phyloP scores from a whole-genome alignment of 257 asterid species.

The Leptodermis oblonga region DNA sequence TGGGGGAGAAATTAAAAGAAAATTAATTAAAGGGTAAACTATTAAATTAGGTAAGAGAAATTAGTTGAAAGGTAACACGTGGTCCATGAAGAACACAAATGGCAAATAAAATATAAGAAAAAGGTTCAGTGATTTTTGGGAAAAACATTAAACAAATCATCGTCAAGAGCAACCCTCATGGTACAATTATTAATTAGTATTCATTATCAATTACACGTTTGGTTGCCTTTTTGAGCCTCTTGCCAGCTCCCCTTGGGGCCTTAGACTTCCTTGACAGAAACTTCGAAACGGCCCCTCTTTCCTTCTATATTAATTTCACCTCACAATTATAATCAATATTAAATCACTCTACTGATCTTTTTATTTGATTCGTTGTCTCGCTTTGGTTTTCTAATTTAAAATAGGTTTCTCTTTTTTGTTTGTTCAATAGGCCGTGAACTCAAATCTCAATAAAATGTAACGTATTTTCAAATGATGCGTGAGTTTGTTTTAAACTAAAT shows the following conservation, averaged over 20 bases:
- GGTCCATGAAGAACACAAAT: not conserved
- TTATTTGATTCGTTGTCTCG: not conserved
- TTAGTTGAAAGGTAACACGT: not conserved
- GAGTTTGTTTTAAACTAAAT: too few relatives aligned
- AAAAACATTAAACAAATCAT: slow-evolving; percentile 1
- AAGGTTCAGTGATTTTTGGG: not conserved
- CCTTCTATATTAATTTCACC: too few relatives aligned
- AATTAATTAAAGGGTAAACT: not conserved
- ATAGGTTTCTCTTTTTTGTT: too few relatives aligned
- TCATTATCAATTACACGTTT: slow-evolving; percentile 18
- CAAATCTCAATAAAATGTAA: too few relatives aligned
- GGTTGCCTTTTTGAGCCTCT: slow-evolving; percentile 6
- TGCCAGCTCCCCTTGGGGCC: slow-evolving; percentile 33
- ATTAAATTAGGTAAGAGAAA: too few relatives aligned
- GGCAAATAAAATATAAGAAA: slow-evolving; percentile 1
- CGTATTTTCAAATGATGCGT: too few relatives aligned
- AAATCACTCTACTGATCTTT: too few relatives aligned
- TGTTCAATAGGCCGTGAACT: too few relatives aligned
- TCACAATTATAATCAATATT: too few relatives aligned
- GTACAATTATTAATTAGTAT: slow-evolving; percentile 21
- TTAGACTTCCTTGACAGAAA: slow-evolving; percentile 28
- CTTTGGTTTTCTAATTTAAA: too few relatives aligned
- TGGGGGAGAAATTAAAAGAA: too few relatives aligned
- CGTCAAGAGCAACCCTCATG: slow-evolving; percentile 22
- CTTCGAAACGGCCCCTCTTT: slow-evolving; percentile 7